Evolutionary conservation across 352 stramenopile genomes (phyloP).

Genomic region (Phytophthora boehmeriae): DNA sequence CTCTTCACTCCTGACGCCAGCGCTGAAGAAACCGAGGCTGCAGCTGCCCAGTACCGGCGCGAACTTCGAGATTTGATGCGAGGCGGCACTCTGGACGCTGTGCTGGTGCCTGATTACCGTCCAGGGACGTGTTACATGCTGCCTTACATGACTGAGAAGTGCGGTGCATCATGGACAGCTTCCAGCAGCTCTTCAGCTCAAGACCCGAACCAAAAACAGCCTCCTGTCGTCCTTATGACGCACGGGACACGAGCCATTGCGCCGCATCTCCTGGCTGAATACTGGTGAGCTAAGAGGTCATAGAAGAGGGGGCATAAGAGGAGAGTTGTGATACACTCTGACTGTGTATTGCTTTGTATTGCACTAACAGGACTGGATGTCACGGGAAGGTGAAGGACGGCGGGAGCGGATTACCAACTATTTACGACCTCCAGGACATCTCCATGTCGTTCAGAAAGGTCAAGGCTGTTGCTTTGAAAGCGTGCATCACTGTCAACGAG

Average conservation of each 20-base stretch:
- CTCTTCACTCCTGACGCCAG: slow-evolving; percentile 47
- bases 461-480: slow-evolving; percentile 57
- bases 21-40: slow-evolving; percentile 34
- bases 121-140: slow-evolving; percentile 75
- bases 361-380: slow-evolving; percentile 40
- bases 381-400: slow-evolving; percentile 51
- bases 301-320: not conserved
- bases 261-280: slow-evolving; percentile 73
- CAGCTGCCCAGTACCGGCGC: slow-evolving; percentile 50
- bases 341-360: not conserved
- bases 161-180: slow-evolving; percentile 26
- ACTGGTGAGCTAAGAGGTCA: slow-evolving; percentile 48
- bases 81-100: slow-evolving; percentile 50
- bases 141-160: slow-evolving; percentile 75
- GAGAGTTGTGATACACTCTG: not conserved
- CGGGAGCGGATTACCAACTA: slow-evolving; percentile 49
- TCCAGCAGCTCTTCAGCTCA: slow-evolving; percentile 7
- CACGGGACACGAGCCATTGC: slow-evolving; percentile 77
- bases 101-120: slow-evolving; percentile 75
- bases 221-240: slow-evolving; percentile 71
- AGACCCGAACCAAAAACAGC: slow-evolving; percentile 32
- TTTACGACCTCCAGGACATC: slow-evolving; percentile 73
- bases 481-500: slow-evolving; percentile 61
- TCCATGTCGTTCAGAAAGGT: slow-evolving; percentile 52
- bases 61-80: slow-evolving; percentile 64